Evolutionary conservation across 2,329 filamentous ascomycete species (phyloP), one percentile per base, ranked within the genome.

Genomic region (Aspergillus sergii): DNA sequence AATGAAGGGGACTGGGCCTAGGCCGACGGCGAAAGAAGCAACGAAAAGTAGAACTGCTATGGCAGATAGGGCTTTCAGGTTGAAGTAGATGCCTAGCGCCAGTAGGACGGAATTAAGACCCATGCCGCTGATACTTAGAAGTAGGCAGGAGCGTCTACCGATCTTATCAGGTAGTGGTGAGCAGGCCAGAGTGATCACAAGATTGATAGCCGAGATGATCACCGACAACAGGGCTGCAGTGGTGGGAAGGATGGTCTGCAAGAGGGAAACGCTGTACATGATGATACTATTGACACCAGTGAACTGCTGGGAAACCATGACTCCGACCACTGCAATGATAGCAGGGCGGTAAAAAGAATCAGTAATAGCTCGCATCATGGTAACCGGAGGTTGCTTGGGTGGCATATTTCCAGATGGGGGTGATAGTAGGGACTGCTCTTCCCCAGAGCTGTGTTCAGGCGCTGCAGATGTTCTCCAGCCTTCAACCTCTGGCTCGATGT

Each of bases 271-370:
- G 2, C 94, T 96, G 79, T 99, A 99, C 94, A 99, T 97, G 79
- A 98, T 91, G 73, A 98, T 94, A 63, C 91, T 94, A 85, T 99
- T 98, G 81, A 98, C 94, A 54, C 93, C 94, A 63, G 91, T 94
- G 43, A 97, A 84, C 76, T 99, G 95, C 76, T 98, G 95, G 0
- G 92, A 90, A 63, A 94, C 85, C 94, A 98, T 97, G 69, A 96
- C 89, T 1, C 92, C 93, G 14, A 96, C 86, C 4, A 96, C 92
- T 5, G 94, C 93, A 64, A 95, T 84, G 59, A 96, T 89, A 58
- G 91, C 91, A 0, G 88, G 89, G 3, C 89, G 86, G 71, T 91
- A 91, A 10, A 86, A 80, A 0, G 89, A 84, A 69, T 94, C 87
- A 28, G 81, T 84, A 45, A 93, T 77, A 11, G 94, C 91, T 63